Percentiles rank a stretch among this genome's conserved stretches.
Evolutionary conservation across 306 rosid genomes (phyloP).

Genomic region (Ziziphus jujuba): DNA sequence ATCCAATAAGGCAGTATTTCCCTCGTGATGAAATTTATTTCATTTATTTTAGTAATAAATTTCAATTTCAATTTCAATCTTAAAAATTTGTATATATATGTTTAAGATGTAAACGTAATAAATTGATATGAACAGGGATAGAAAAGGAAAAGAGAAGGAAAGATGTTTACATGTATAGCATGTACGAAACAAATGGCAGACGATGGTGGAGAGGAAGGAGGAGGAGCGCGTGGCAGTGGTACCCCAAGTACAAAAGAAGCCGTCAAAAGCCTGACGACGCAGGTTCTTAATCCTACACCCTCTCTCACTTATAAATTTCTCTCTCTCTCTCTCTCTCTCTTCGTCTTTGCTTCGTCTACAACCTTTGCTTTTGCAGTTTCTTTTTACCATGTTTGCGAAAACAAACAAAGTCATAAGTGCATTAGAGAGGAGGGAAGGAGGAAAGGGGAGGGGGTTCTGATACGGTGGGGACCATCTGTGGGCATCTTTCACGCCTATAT

Average conservation of each 20-base stretch:
- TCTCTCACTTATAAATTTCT: too few species aligned
- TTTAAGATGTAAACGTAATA: conserved; percentile 2
- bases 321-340: conserved; percentile 13
- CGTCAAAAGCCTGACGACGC: conserved; percentile 90
- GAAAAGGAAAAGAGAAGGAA: background rate
- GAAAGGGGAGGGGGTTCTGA: background rate
- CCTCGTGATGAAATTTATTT: too few species aligned
- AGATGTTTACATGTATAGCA: conserved; percentile 95
- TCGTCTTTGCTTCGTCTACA: conserved; percentile 32
- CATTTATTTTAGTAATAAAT: too few species aligned
- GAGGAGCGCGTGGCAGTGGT: conserved; percentile 77
- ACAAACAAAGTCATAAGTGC: conserved; percentile 43
- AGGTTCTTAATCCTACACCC: conserved; percentile 54
- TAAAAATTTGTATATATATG: too few species aligned
- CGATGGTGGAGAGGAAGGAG: conserved; percentile 42
- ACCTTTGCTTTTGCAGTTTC: conserved; percentile 54
- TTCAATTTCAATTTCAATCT: too few species aligned
- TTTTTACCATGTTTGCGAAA: conserved; percentile 43
- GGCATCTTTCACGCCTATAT: conserved; percentile 39
- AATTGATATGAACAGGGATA: conserved; percentile 36
- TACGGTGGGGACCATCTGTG: conserved; percentile 57
- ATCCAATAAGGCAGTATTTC: too few species aligned
- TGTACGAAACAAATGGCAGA: conserved; percentile 62
- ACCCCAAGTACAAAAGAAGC: conserved; percentile 93
- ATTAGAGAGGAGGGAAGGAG: conserved; percentile 2